Conservation (phyloP, 768 basidiomycete genomes). For the Lentinula guzmanii region DNA sequence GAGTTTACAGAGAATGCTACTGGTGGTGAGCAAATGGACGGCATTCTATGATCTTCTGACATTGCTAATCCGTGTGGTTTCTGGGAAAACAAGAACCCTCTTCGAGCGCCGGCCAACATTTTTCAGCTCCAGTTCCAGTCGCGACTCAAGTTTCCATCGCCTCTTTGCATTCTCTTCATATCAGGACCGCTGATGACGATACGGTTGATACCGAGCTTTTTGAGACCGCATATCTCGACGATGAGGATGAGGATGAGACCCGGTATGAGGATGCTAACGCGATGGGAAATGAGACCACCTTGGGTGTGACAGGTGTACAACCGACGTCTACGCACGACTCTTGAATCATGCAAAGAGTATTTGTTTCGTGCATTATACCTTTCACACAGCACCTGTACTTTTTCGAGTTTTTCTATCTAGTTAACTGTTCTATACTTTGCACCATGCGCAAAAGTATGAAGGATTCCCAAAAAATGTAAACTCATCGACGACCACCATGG, state of each 20-base stretch:
- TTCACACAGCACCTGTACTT: too few relatives aligned
- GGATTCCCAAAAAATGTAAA: neutral
- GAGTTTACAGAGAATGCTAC: neutral
- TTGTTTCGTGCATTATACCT: too few relatives aligned
- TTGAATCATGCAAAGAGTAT: too few relatives aligned
- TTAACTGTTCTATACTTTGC: too few relatives aligned
- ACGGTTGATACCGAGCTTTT: neutral
- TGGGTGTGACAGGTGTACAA: neutral
- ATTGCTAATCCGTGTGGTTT: too few relatives aligned
- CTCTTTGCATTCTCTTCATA: neutral
- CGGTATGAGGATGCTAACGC: neutral
- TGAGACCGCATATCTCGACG: neutral
- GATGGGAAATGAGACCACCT: neutral
- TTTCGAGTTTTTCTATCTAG: too few relatives aligned
- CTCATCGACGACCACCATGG: conserved; percentile 5
- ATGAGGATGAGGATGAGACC: neutral
- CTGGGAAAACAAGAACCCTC: neutral
- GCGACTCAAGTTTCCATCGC: neutral
- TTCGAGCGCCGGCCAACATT: neutral
- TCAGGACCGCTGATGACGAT: neutral
- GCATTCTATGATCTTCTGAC: too few relatives aligned
- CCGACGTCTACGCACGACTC: neutral
- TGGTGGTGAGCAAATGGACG: neutral
- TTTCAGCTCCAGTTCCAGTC: neutral
- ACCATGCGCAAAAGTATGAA: too few relatives aligned